Evolutionary conservation across 495 filamentous ascomycete species (phyloP), one percentile per base, ranked within the genome.

Genomic region (Hypoxylon trugodes): DNA sequence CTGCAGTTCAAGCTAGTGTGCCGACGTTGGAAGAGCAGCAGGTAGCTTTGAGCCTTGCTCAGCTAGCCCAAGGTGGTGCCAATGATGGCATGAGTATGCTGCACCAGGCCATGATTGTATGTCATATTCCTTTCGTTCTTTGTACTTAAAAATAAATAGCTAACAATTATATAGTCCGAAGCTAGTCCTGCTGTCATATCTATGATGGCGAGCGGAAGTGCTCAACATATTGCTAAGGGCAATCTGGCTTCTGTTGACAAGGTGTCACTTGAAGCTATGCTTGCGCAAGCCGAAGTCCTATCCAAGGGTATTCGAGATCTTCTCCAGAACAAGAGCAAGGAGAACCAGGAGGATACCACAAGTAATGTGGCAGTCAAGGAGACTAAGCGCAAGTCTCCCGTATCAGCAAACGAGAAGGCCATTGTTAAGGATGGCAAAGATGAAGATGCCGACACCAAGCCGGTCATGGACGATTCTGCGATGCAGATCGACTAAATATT

Each of bases 1-100:
- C n/a, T n/a, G n/a, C n/a, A 25, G 46, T 55, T 26, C 40, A 58
- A 25, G 47, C 35, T 47, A 65, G 37, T 25, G 21, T 45, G 18
- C 54, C 12, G 38, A 59, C 36, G 48, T 41, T 79, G 5, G 73
- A 76, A 24, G 77, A 87, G 60, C 79, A 84, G 60, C 78, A 84
- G 65, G 79, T 81, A 21, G 86, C 83, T 0, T 74, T 87, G 38
- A 84, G 80, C 58, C 76, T 89, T n/a, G 73, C 79, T 3, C 75
- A 82, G 43, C 70, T 88, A 19, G 68, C 76, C 38, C 47, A 57
- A 25, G 45, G 53, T 32, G 71, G 70, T 1, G 52, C n/a, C n/a
- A n/a, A 56, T 8, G 68, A 71, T 25, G 68, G 74, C 13, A 51
- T 75, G 28, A 61, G 74, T 13, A 64, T 73, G 22, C 70, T 83